Conservation (phyloP, 73 alveolate species). For the Durusdinium trenchii region DNA sequence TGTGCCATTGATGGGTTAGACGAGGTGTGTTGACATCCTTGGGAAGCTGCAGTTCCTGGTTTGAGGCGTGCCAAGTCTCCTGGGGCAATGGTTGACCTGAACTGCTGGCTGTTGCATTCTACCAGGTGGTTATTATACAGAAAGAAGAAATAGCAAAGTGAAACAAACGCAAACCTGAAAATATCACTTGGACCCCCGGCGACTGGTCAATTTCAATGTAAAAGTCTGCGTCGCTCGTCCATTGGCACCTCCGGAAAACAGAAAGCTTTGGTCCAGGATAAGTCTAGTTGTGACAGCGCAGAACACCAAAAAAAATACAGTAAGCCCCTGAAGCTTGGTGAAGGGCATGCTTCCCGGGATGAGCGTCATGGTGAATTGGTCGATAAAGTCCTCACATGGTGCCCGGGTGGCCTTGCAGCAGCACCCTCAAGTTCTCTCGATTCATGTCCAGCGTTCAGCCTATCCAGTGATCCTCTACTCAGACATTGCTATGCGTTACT, state of each 20-base stretch:
- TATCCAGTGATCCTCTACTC: background rate
- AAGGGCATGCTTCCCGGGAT: constrained; percentile 68
- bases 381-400: constrained; percentile 80
- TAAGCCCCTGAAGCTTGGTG: background rate
- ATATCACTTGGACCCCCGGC: background rate
- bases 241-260: constrained; percentile 61
- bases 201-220: constrained; percentile 64
- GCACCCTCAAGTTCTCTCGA: background rate
- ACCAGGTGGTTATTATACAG: background rate
- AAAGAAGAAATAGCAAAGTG: background rate
- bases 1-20: no score
- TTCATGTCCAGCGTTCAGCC: background rate
- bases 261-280: background rate
- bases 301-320: background rate
- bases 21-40: background rate
- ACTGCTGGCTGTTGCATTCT: background rate
- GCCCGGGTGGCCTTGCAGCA: constrained; percentile 68
- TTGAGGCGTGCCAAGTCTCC: constrained; percentile 93
- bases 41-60: constrained; percentile 53
- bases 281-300: background rate
- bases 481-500: background rate
- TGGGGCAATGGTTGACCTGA: constrained; percentile 59
- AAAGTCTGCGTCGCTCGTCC: constrained; percentile 79
- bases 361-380: constrained; percentile 63
- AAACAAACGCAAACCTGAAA: background rate